Evolutionary conservation across 176 grass and related monocot genomes (phyloP).

Genomic region (Olyra latifolia): DNA sequence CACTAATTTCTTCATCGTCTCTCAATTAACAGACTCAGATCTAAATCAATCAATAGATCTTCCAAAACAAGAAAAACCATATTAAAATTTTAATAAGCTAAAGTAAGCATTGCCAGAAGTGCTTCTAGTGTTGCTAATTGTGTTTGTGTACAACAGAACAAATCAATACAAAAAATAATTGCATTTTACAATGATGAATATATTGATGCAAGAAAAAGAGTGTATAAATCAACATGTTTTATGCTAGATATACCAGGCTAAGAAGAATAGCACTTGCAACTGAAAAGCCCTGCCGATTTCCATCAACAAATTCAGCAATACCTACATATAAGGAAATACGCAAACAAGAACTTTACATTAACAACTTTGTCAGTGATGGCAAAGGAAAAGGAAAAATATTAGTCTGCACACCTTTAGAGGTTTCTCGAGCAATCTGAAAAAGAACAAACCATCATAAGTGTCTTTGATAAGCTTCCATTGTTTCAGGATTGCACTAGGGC

Average conservation of each 20-base stretch:
- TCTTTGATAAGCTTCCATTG: conserved; percentile 28
- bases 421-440: conserved; percentile 68
- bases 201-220: conserved; percentile 13
- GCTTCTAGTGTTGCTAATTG: neutral
- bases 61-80: neutral
- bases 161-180: conserved; percentile 22
- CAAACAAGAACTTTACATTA: conserved; percentile 5
- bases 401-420: conserved; percentile 57
- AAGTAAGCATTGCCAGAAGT: neutral
- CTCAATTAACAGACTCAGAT: neutral
- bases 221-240: conserved; percentile 15
- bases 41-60: neutral
- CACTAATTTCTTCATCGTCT: neutral
- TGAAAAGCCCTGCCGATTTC: conserved; percentile 70
- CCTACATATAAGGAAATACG: conserved; percentile 48
- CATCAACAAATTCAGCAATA: conserved; percentile 77
- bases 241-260: conserved; percentile 64
- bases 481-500: conserved; percentile 34
- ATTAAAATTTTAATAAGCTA: neutral
- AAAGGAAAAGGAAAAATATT: conserved; percentile 27
- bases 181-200: conserved; percentile 22
- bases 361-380: neutral
- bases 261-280: conserved; percentile 84
- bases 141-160: conserved; percentile 29
- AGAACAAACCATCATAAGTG: conserved; percentile 45